Evolutionary conservation across 2,329 filamentous ascomycete genomes (phyloP).

Genomic region (Colletotrichum paranaense): DNA sequence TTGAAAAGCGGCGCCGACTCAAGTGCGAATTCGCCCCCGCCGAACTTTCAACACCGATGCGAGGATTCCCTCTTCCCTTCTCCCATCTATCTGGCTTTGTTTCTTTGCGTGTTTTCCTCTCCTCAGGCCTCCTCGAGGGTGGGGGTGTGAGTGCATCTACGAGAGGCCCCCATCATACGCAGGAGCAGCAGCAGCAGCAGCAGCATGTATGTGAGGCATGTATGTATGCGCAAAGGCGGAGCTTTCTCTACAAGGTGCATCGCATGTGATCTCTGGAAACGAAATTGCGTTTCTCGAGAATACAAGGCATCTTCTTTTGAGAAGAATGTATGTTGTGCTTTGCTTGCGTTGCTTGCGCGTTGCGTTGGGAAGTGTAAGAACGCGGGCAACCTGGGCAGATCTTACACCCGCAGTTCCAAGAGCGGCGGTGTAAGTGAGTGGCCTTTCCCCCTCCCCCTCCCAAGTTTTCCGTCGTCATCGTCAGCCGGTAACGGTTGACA

Average conservation of each 20-base stretch:
- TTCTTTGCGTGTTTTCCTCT: background rate
- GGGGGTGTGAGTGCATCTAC: constrained; percentile 22
- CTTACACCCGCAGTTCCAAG: constrained; percentile 17
- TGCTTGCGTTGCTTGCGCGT: background rate
- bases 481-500: constrained; percentile 27
- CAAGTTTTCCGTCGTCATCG: constrained; percentile 24
- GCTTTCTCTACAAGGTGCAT: constrained; percentile 2
- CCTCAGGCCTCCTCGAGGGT: background rate
- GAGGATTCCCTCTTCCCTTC: background rate
- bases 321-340: background rate
- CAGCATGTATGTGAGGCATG: background rate
- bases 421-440: constrained; percentile 34
- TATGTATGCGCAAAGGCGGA: constrained; percentile 7
- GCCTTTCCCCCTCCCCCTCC: background rate
- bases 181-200: background rate
- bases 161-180: background rate
- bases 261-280: constrained; percentile 9
- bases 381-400: background rate
- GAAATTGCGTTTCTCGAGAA: background rate
- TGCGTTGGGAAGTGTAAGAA: background rate
- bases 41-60: constrained; percentile 21
- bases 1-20: constrained; percentile 37
- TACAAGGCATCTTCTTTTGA: background rate
- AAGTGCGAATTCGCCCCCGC: constrained; percentile 23
- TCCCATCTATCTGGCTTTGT: background rate